A percentile compares a stretch with the other conserved stretches of the same genome.
phyloP scores from a whole-genome alignment of 768 basidiomycete species.

The Amanita phalloides region DNA sequence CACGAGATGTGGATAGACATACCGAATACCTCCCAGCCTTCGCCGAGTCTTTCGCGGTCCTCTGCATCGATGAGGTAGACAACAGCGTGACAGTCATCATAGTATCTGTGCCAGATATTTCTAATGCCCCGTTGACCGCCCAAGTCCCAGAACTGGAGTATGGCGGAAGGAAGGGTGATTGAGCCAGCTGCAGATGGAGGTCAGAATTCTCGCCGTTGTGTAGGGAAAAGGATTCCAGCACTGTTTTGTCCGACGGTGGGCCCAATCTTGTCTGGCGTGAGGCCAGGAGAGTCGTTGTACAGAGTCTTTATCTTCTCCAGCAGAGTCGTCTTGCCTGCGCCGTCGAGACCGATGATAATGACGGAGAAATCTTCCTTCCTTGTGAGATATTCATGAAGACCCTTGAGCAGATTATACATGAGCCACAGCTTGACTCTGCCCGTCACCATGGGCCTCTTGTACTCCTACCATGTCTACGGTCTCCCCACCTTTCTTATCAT shows the following conservation, averaged over 20 bases:
- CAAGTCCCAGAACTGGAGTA: slow-evolving; percentile 94
- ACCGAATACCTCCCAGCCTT: slow-evolving; percentile 99
- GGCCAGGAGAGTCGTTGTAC: slow-evolving; percentile 78
- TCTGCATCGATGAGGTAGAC: slow-evolving; percentile 92
- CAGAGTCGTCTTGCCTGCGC: slow-evolving; percentile 87
- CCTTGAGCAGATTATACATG: slow-evolving; percentile 95
- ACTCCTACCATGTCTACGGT: slow-evolving; percentile 55
- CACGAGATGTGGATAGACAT: slow-evolving; percentile 18
- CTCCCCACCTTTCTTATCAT: slow-evolving; percentile 53
- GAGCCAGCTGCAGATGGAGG: slow-evolving; percentile 58
- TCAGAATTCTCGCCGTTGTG: neutral
- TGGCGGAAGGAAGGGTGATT: slow-evolving; percentile 86
- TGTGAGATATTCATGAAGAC: slow-evolving; percentile 83
- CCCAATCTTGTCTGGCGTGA: slow-evolving; percentile 88
- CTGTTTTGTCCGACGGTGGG: slow-evolving; percentile 99
- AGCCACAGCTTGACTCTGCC: slow-evolving; percentile 7
- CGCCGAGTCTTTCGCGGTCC: slow-evolving; percentile 79
- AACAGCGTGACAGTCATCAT: slow-evolving; percentile 94
- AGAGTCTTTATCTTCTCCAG: slow-evolving; percentile 91
- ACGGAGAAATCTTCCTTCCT: slow-evolving; percentile 89
- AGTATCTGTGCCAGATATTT: slow-evolving; percentile 91
- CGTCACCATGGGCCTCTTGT: slow-evolving; percentile 33
- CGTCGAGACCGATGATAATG: slow-evolving; percentile 89
- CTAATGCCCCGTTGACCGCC: slow-evolving; percentile 93
- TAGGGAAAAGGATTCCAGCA: slow-evolving; percentile 19